A percentile compares a stretch with the other conserved stretches of the same genome.
Evolutionary conservation across 2,329 filamentous ascomycete species (phyloP).

Genomic region (Hymenoscyphus repandus): DNA sequence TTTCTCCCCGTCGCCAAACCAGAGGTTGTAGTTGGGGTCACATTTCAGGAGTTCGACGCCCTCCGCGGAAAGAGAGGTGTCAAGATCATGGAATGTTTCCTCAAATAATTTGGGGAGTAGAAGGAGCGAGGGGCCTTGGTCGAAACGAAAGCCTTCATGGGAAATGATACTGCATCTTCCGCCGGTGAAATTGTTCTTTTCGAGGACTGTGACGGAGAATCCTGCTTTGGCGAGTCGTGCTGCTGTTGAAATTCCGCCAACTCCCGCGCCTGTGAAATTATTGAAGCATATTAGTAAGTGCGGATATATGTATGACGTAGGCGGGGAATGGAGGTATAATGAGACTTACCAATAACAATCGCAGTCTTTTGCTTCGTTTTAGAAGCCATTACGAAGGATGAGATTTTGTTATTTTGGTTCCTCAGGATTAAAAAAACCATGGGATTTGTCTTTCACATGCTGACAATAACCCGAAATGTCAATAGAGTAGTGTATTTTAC

Average conservation of each 20-base stretch:
- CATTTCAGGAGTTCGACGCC: constrained; percentile 66
- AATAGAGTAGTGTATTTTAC: too few species aligned
- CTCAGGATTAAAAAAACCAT: too few species aligned
- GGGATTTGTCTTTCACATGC: too few species aligned
- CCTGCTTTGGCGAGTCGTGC: constrained; percentile 67
- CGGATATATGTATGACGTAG: not conserved
- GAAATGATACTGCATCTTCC: constrained; percentile 65
- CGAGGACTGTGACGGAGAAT: constrained; percentile 68
- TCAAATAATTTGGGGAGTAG: constrained; percentile 66
- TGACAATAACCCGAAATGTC: too few species aligned
- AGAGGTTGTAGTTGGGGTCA: constrained; percentile 70
- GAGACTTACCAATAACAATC: constrained; percentile 45
- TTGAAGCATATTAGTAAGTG: constrained; percentile 25
- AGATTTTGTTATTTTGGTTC: too few species aligned
- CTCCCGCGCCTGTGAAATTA: constrained; percentile 52
- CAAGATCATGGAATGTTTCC: constrained; percentile 64
- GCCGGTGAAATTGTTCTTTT: constrained; percentile 70
- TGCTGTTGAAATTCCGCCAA: constrained; percentile 66
- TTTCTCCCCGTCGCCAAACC: constrained; percentile 61
- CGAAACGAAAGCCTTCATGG: constrained; percentile 60
- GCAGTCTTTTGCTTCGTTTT: constrained; percentile 39
- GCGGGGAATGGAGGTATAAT: not conserved
- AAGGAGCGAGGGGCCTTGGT: constrained; percentile 70
- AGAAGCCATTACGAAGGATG: constrained; percentile 20
- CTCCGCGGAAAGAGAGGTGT: constrained; percentile 58